Evolutionary conservation across 257 asterid genomes (phyloP).

Genomic region (Agastache rugosa): DNA sequence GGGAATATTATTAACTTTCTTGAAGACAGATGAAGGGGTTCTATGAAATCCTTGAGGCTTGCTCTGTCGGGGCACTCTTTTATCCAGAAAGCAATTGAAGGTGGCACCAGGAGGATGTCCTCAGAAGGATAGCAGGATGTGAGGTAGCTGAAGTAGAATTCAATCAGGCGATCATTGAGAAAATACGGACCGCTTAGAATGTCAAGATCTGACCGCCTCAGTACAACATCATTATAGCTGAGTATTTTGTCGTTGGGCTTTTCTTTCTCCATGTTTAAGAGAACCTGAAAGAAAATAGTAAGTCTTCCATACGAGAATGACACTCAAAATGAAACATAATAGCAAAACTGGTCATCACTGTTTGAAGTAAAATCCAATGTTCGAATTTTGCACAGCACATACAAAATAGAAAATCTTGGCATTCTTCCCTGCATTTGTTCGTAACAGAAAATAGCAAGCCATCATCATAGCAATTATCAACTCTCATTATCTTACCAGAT

Average conservation of each 20-base stretch:
- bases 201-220: conserved; percentile 71
- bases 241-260: conserved; percentile 61
- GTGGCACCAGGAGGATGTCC: conserved; percentile 70
- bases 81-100: conserved; percentile 85
- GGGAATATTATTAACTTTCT: conserved; percentile 74
- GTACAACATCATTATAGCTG: conserved; percentile 78
- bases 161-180: conserved; percentile 83
- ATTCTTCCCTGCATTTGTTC: background rate
- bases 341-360: background rate
- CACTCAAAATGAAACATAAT: background rate
- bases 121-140: conserved; percentile 53
- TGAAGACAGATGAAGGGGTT: conserved; percentile 64
- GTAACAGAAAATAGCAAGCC: background rate
- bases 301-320: background rate
- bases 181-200: conserved; percentile 71
- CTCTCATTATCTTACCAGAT: conserved; percentile 3
- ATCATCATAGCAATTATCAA: background rate
- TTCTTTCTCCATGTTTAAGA: conserved; percentile 46
- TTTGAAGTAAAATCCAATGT: background rate
- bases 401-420: background rate
- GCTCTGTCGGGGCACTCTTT: conserved; percentile 69
- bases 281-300: conserved; percentile 26
- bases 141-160: conserved; percentile 81
- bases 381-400: background rate
- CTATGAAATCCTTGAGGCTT: conserved; percentile 60